These are phyloP conservation scores for Ceratobasidium sp. DNA, from an alignment of 1,284 basidiomycete genomes.

Conservation along the genomic window DNA sequence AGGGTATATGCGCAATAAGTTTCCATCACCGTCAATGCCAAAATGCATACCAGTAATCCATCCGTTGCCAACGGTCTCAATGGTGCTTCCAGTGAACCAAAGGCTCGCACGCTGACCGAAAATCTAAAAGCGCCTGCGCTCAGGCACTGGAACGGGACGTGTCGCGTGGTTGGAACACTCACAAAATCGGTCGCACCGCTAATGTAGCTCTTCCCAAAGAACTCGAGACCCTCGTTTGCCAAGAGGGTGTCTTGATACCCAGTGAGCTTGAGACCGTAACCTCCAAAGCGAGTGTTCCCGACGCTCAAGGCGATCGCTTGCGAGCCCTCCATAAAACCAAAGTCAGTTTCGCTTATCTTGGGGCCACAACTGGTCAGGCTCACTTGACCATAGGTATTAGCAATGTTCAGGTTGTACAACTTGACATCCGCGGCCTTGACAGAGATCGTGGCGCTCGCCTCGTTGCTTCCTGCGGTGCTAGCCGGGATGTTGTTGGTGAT, in stretches of 20 bases:
- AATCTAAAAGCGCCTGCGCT: slow-evolving; percentile 15
- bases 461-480: slow-evolving; percentile 36
- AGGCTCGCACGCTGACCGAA: slow-evolving; percentile 45
- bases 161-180: neutral
- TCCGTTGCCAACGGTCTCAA: slow-evolving; percentile 48
- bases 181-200: slow-evolving; percentile 50
- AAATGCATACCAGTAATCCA: slow-evolving; percentile 48
- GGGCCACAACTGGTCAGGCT: neutral
- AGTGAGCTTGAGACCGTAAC: slow-evolving; percentile 49
- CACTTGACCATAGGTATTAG: slow-evolving; percentile 31
- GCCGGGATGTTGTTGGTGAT: slow-evolving; percentile 40
- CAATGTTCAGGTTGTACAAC: slow-evolving; percentile 39
- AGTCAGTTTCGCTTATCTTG: neutral
- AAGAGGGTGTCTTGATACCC: slow-evolving; percentile 51
- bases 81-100: slow-evolving; percentile 45
- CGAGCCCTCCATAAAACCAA: slow-evolving; percentile 17
- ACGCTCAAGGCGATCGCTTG: slow-evolving; percentile 52
- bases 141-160: too few species aligned
- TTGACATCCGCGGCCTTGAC: slow-evolving; percentile 34
- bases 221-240: slow-evolving; percentile 50
- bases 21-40: neutral
- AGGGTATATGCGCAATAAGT: neutral
- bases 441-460: slow-evolving; percentile 39
- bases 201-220: slow-evolving; percentile 48
- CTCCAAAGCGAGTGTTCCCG: slow-evolving; percentile 46